phyloP scores from a whole-genome alignment of 1,284 basidiomycete genomes.

The Leccinum proliferum region DNA sequence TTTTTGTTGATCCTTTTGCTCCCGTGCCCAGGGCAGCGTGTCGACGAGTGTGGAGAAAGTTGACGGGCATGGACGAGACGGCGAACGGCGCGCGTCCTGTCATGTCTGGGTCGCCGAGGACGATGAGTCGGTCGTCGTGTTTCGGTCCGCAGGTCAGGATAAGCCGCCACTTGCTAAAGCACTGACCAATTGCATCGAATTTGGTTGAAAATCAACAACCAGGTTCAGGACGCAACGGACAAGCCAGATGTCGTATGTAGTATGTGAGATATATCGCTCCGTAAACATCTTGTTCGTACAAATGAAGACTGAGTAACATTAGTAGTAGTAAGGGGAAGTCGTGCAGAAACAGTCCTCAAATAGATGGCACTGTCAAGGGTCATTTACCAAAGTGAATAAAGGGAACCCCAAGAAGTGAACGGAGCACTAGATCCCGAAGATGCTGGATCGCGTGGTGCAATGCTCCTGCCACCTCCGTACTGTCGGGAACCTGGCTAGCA shows the following conservation, averaged over 20 bases:
- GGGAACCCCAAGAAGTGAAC: background rate
- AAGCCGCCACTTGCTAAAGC: slow-evolving; percentile 46
- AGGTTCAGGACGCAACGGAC: too few relatives aligned
- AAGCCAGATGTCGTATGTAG: too few relatives aligned
- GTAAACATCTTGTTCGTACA: background rate
- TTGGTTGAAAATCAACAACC: too few relatives aligned
- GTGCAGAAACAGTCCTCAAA: background rate
- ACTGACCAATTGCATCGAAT: too few relatives aligned
- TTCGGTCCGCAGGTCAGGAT: slow-evolving; percentile 41
- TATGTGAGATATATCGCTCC: too few relatives aligned
- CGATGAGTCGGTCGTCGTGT: slow-evolving; percentile 25
- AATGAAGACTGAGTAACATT: too few relatives aligned
- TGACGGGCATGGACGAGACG: slow-evolving; percentile 64
- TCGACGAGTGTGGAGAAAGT: slow-evolving; percentile 20
- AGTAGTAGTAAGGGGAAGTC: background rate
- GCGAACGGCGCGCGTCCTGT: slow-evolving; percentile 45
- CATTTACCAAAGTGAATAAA: background rate
- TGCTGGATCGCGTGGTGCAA: background rate
- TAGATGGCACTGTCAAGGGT: background rate
- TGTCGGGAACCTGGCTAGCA: background rate
- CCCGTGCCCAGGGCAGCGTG: slow-evolving; percentile 8
- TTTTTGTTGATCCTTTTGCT: background rate
- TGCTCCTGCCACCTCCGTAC: background rate
- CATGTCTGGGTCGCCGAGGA: slow-evolving; percentile 28
- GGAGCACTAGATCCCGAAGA: background rate